A percentile compares a stretch with the other conserved stretches of the same genome.
Conservation (phyloP, 192 early-diverging fungal genomes). For the Coemansia sp. region DNA sequence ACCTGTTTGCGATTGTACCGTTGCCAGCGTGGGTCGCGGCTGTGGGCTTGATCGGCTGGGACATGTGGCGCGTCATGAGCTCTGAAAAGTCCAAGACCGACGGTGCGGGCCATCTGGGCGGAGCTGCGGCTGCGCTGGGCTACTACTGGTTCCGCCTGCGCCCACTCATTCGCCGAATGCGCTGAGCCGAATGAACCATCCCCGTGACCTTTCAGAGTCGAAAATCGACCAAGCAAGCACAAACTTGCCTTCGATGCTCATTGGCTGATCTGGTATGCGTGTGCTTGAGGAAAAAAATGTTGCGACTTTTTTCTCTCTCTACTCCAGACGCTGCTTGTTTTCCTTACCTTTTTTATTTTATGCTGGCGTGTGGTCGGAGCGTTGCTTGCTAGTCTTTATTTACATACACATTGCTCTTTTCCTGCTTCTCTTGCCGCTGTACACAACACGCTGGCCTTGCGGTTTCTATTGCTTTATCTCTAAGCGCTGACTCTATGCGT, state of each 20-base stretch:
- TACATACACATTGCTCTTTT: neutral
- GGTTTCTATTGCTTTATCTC: neutral
- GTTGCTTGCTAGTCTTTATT: neutral
- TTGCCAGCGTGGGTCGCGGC: slow-evolving; percentile 44
- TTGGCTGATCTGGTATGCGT: slow-evolving; percentile 5
- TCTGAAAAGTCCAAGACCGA: slow-evolving; percentile 23
- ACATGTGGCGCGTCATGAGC: slow-evolving; percentile 28
- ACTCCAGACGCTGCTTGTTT: neutral
- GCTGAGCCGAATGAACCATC: slow-evolving; percentile 3
- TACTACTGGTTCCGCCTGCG: slow-evolving; percentile 56
- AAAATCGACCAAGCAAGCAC: neutral
- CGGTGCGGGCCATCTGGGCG: slow-evolving; percentile 56
- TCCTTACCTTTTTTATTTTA: neutral
- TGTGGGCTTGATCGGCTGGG: slow-evolving; percentile 43
- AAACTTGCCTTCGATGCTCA: neutral
- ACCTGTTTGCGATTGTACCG: slow-evolving; percentile 46
- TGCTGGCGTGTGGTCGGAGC: neutral
- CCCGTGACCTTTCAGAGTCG: neutral
- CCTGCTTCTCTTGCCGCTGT: neutral
- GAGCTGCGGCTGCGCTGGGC: slow-evolving; percentile 39
- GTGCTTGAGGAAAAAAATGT: slow-evolving; percentile 4
- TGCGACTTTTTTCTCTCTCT: neutral
- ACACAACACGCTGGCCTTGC: neutral
- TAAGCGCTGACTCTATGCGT: neutral
- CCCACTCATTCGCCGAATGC: slow-evolving; percentile 41